A percentile compares a stretch with the other conserved stretches of the same genome.
Evolutionary conservation across 2,329 filamentous ascomycete species (phyloP).

Genomic region (Fusarium udum): DNA sequence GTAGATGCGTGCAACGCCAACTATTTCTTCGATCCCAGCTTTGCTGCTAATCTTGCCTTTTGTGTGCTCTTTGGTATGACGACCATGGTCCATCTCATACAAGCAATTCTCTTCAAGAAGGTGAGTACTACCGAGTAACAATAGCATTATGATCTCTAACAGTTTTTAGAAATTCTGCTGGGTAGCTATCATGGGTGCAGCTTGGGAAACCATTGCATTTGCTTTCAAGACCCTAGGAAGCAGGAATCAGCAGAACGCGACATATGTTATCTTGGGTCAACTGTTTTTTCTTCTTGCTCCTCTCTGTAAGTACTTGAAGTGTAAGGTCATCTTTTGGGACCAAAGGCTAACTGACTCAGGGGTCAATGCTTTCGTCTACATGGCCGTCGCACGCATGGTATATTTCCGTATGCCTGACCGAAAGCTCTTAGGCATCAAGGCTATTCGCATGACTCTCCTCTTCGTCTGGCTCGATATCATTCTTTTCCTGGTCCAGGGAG

Average conservation of each 20-base stretch:
- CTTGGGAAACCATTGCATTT: constrained; percentile 54
- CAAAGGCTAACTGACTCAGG: constrained; percentile 36
- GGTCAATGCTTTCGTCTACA: constrained; percentile 58
- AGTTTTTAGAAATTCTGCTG: constrained; percentile 46
- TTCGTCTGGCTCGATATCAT: constrained; percentile 60
- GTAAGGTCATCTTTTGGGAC: neutral
- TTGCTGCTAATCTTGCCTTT: constrained; percentile 47
- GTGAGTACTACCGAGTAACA: constrained; percentile 6
- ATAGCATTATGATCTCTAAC: neutral
- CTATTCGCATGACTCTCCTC: constrained; percentile 52
- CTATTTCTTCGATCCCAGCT: constrained; percentile 48
- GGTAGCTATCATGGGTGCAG: constrained; percentile 52
- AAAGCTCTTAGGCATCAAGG: constrained; percentile 49
- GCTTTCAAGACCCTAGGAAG: constrained; percentile 49
- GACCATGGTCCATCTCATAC: constrained; percentile 41
- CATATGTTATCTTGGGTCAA: constrained; percentile 45
- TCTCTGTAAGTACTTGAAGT: constrained; percentile 45
- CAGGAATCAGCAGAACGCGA: constrained; percentile 50
- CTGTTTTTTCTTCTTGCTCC: constrained; percentile 55
- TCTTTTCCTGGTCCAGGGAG: constrained; percentile 57
- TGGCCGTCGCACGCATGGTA: constrained; percentile 54
- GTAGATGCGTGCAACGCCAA: constrained; percentile 46
- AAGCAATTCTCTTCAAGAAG: constrained; percentile 47
- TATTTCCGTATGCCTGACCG: constrained; percentile 52
- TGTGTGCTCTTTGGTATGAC: constrained; percentile 45